Evolutionary conservation across 2,329 filamentous ascomycete genomes (phyloP).

Genomic region (Annulohypoxylon truncatum): DNA sequence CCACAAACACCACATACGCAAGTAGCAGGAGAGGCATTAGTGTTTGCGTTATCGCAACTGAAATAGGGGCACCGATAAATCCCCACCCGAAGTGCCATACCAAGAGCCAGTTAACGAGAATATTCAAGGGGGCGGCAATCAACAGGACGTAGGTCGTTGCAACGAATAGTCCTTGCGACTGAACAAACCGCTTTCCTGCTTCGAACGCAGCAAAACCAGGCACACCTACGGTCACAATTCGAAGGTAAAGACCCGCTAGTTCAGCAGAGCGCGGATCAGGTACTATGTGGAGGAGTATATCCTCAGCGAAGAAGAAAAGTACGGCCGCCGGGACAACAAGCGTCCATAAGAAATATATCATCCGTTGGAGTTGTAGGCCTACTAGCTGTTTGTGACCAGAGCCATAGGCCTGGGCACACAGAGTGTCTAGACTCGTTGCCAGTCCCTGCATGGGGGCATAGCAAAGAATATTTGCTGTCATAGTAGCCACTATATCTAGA

Average conservation of each 20-base stretch:
- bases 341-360: constrained; percentile 79
- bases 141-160: constrained; percentile 82
- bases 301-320: constrained; percentile 75
- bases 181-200: constrained; percentile 80
- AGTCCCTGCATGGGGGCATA: constrained; percentile 85
- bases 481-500: constrained; percentile 66
- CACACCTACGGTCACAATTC: constrained; percentile 75
- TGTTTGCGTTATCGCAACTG: constrained; percentile 79
- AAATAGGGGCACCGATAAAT: constrained; percentile 82
- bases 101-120: constrained; percentile 81
- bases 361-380: constrained; percentile 82
- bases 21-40: constrained; percentile 79
- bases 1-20: constrained; percentile 77
- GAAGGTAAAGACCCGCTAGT: constrained; percentile 79
- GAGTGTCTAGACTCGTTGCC: constrained; percentile 88
- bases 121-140: constrained; percentile 80
- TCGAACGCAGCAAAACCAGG: constrained; percentile 83
- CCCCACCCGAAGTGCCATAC: constrained; percentile 77
- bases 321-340: constrained; percentile 77
- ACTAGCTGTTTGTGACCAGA: constrained; percentile 91
- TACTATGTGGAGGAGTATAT: constrained; percentile 73
- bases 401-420: constrained; percentile 94
- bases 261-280: constrained; percentile 77
- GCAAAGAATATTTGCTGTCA: constrained; percentile 84
- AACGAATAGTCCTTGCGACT: constrained; percentile 85